Conservation (phyloP, 2,329 filamentous ascomycete genomes). For the Exserohilum turcica region DNA sequence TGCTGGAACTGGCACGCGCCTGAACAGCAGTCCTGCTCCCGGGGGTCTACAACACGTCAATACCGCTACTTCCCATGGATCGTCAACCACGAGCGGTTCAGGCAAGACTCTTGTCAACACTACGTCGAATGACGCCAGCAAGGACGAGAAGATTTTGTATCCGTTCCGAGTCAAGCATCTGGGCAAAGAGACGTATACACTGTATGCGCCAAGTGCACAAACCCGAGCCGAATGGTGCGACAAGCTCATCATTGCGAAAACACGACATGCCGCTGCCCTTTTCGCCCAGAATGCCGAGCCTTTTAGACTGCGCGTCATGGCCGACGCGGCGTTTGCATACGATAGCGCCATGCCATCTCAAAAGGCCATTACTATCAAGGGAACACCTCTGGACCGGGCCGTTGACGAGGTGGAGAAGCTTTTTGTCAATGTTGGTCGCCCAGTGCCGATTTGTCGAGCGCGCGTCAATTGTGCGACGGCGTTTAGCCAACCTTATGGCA, state of each 20-base stretch:
- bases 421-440: slow-evolving; percentile 68
- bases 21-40: slow-evolving; percentile 49
- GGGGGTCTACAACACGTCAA: slow-evolving; percentile 68
- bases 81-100: slow-evolving; percentile 57
- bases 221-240: slow-evolving; percentile 87
- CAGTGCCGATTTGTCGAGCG: slow-evolving; percentile 79
- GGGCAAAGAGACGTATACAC: slow-evolving; percentile 87
- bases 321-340: slow-evolving; percentile 88
- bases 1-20: slow-evolving; percentile 58
- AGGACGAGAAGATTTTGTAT: slow-evolving; percentile 80
- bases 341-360: slow-evolving; percentile 61
- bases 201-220: slow-evolving; percentile 79
- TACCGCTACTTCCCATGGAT: slow-evolving; percentile 65
- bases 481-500: slow-evolving; percentile 80
- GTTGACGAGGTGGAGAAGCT: slow-evolving; percentile 85
- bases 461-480: slow-evolving; percentile 91
- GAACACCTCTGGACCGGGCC: slow-evolving; percentile 88
- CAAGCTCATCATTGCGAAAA: slow-evolving; percentile 94
- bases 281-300: slow-evolving; percentile 94
- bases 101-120: slow-evolving; percentile 55
- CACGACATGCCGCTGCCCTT: slow-evolving; percentile 84
- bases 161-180: slow-evolving; percentile 96
- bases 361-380: slow-evolving; percentile 78
- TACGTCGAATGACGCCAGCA: slow-evolving; percentile 59
- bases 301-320: slow-evolving; percentile 88